Percentiles rank a stretch among this genome's conserved stretches.
Evolutionary conservation across 208 protist species (phyloP).

Genomic region (Tritrichomonas foetus): DNA sequence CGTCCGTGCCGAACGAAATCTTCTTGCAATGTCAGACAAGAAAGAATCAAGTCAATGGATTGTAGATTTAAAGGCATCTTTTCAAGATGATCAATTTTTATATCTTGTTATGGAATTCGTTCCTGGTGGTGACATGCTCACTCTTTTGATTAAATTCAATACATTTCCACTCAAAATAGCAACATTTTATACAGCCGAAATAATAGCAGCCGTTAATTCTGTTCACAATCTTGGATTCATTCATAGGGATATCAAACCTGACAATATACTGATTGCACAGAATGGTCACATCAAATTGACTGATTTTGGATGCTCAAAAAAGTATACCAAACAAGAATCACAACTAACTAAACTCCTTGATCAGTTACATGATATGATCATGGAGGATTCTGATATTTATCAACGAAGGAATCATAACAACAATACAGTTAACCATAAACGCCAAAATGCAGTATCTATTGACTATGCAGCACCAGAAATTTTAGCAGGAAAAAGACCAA

Average conservation of each 20-base stretch:
- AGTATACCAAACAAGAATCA: neutral
- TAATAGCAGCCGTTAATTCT: constrained; percentile 59
- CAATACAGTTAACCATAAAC: too few species aligned
- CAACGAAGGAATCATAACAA: too few species aligned
- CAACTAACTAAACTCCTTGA: neutral
- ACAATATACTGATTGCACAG: neutral
- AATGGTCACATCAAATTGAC: neutral
- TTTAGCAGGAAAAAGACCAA: neutral
- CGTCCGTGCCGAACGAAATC: constrained; percentile 56
- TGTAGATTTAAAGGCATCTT: constrained; percentile 63
- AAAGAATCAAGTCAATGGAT: constrained; percentile 62
- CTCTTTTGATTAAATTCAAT: constrained; percentile 59
- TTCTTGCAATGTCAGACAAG: constrained; percentile 52
- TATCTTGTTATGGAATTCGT: constrained; percentile 71
- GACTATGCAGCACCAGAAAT: neutral
- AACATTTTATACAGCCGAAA: constrained; percentile 66
- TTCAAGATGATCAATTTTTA: constrained; percentile 63
- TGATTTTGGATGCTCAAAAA: neutral
- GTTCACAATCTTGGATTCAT: constrained; percentile 62
- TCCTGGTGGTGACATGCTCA: constrained; percentile 68
- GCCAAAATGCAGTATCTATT: neutral
- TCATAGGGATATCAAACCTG: constrained; percentile 44
- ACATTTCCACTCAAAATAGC: constrained; percentile 59
- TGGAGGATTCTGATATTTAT: neutral
- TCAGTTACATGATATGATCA: neutral